A percentile compares a stretch with the other conserved stretches of the same genome.
Evolutionary conservation across 768 basidiomycete species (phyloP).

Genomic region (Baorangia bicolor): DNA sequence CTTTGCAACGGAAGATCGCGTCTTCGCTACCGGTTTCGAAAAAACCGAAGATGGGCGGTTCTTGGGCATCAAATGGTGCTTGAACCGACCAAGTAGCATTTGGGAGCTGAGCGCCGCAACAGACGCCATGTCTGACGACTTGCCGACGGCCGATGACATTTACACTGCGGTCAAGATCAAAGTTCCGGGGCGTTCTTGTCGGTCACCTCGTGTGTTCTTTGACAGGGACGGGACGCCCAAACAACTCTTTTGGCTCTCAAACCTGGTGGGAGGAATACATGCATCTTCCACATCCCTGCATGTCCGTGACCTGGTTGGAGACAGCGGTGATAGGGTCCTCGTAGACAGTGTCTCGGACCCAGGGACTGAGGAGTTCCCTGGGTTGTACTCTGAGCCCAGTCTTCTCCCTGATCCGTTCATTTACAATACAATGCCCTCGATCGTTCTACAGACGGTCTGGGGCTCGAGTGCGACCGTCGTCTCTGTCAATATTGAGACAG

Average conservation of each 20-base stretch:
- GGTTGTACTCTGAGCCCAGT: too few relatives aligned
- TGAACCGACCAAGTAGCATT: conserved; percentile 55
- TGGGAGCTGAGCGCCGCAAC: conserved; percentile 42
- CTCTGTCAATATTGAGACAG: too few relatives aligned
- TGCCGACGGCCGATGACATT: too few relatives aligned
- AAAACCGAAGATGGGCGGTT: conserved; percentile 50
- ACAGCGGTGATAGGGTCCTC: too few relatives aligned
- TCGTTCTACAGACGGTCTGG: too few relatives aligned
- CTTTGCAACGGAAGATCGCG: conserved; percentile 40
- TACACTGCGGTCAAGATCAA: conserved; percentile 35
- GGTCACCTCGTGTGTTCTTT: conserved; percentile 52
- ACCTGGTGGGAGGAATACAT: conserved; percentile 53
- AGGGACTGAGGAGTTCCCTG: too few relatives aligned
- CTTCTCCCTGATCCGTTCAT: too few relatives aligned
- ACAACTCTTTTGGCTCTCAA: conserved; percentile 47
- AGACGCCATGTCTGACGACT: background rate
- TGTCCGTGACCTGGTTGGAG: conserved; percentile 34
- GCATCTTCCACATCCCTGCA: conserved; percentile 51
- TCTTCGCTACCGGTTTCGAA: conserved; percentile 62
- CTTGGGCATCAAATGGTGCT: conserved; percentile 56
- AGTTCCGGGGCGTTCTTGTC: conserved; percentile 44
- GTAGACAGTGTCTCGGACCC: too few relatives aligned
- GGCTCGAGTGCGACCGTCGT: too few relatives aligned
- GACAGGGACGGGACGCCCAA: conserved; percentile 16
- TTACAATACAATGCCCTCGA: too few relatives aligned